These are phyloP conservation scores for Polygonum aviculare DNA, from an alignment of 148 eudicot species.

Conservation along the genomic window DNA sequence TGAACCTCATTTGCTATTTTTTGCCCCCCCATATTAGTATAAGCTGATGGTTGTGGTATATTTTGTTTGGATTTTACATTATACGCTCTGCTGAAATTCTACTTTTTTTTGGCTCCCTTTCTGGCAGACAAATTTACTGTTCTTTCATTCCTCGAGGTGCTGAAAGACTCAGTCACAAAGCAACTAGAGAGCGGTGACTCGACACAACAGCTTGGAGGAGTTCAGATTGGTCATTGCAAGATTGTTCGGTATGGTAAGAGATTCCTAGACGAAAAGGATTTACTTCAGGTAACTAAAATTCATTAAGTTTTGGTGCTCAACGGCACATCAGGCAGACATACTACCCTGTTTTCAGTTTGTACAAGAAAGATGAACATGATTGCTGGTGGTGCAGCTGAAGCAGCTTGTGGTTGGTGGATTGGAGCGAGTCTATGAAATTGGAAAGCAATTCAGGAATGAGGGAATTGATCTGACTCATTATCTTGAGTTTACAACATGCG, in stretches of 20 bases:
- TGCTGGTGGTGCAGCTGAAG: constrained; percentile 98
- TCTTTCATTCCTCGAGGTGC: constrained; percentile 93
- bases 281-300: constrained; percentile 49
- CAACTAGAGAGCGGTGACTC: constrained; percentile 27
- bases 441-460: constrained; percentile 92
- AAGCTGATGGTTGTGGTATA: not conserved
- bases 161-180: constrained; percentile 72
- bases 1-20: too few relatives aligned
- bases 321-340: not conserved
- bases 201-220: constrained; percentile 24
- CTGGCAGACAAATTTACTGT: constrained; percentile 81
- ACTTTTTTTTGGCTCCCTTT: not conserved
- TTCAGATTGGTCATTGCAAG: constrained; percentile 1
- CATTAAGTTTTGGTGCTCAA: not conserved
- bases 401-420: constrained; percentile 91
- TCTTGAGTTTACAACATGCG: constrained; percentile 96
- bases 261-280: constrained; percentile 70
- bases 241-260: constrained; percentile 52
- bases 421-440: constrained; percentile 91
- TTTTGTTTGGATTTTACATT: not conserved
- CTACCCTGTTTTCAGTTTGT: not conserved
- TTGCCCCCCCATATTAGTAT: too few relatives aligned
- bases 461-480: constrained; percentile 95
- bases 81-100: too few relatives aligned
- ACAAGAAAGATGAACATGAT: constrained; percentile 79